A percentile compares a stretch with the other conserved stretches of the same genome.
Evolutionary conservation across 441 rosid genomes (phyloP).

Genomic region (Viola pubescens): DNA sequence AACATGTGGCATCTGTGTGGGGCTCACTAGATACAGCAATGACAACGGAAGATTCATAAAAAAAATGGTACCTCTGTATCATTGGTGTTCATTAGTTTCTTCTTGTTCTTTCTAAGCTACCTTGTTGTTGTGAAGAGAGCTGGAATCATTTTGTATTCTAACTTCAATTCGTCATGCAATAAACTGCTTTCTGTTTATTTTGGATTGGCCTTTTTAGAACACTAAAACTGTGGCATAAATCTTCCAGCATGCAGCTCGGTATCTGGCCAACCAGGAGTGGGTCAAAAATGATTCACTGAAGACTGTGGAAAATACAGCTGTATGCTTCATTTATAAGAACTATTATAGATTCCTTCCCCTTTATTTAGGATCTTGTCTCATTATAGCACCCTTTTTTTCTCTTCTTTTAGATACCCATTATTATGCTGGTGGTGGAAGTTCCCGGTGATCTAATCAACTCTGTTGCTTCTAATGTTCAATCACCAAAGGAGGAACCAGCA

Average conservation of each 20-base stretch:
- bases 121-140: too few species aligned
- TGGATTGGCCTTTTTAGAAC: background rate
- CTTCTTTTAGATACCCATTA: conserved; percentile 72
- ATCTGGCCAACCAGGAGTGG: conserved; percentile 99
- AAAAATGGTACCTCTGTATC: too few species aligned
- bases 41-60: too few species aligned
- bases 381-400: conserved; percentile 17
- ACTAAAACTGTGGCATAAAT: conserved; percentile 16
- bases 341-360: conserved; percentile 13
- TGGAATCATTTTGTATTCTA: too few species aligned
- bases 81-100: too few species aligned
- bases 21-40: too few species aligned
- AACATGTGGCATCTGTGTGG: too few species aligned
- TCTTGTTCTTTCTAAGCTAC: too few species aligned
- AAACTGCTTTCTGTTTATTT: background rate
- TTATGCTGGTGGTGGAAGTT: conserved; percentile 95
- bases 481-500: conserved; percentile 53
- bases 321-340: conserved; percentile 27
- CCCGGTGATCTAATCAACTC: conserved; percentile 68
- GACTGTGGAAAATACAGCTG: conserved; percentile 98
- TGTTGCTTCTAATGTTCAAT: conserved; percentile 45
- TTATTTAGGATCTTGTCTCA: conserved; percentile 17
- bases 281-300: conserved; percentile 92
- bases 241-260: conserved; percentile 95
- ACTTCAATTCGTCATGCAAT: too few species aligned